A percentile compares a stretch with the other conserved stretches of the same genome.
Conservation (phyloP, 495 filamentous ascomycete genomes). For the Lasiosphaeriaceae sp. region DNA sequence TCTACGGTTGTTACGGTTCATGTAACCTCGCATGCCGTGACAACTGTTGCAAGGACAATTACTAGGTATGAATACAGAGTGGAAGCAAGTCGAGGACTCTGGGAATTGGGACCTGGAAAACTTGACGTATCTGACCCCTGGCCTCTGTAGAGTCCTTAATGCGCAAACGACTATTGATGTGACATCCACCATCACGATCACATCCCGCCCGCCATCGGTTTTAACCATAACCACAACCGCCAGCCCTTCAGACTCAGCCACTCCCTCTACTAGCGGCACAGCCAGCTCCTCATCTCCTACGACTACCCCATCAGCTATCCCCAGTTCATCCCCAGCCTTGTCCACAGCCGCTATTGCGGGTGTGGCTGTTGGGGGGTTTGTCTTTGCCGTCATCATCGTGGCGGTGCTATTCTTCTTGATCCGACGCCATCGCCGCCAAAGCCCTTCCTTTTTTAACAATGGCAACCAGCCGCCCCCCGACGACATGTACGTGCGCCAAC, state of each 20-base stretch:
- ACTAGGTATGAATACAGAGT: conserved; percentile 13
- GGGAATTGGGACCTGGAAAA: background rate
- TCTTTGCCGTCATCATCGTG: conserved; percentile 14
- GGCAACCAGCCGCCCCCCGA: background rate
- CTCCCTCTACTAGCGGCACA: background rate
- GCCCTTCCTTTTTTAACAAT: background rate
- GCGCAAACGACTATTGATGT: conserved; percentile 21
- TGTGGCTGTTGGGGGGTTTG: conserved; percentile 19
- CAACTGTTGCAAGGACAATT: conserved; percentile 22
- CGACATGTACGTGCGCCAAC: conserved; percentile 4
- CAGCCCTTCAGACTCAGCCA: background rate
- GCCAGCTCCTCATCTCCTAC: conserved; percentile 5
- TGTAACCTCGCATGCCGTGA: conserved; percentile 19
- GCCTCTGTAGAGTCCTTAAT: conserved; percentile 17
- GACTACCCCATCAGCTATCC: background rate
- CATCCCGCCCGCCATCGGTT: conserved; percentile 13
- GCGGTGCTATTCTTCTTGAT: conserved; percentile 19
- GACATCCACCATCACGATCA: conserved; percentile 30
- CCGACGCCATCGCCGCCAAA: conserved; percentile 12
- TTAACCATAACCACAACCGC: conserved; percentile 23
- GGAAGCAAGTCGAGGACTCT: no score
- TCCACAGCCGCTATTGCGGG: conserved; percentile 25
- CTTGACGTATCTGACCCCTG: background rate
- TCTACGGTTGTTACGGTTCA: conserved; percentile 16
- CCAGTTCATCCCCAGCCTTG: conserved; percentile 4